Base-by-base conservation (phyloP, 139 green algal species). In the Chlamydomonas incerta region DNA sequence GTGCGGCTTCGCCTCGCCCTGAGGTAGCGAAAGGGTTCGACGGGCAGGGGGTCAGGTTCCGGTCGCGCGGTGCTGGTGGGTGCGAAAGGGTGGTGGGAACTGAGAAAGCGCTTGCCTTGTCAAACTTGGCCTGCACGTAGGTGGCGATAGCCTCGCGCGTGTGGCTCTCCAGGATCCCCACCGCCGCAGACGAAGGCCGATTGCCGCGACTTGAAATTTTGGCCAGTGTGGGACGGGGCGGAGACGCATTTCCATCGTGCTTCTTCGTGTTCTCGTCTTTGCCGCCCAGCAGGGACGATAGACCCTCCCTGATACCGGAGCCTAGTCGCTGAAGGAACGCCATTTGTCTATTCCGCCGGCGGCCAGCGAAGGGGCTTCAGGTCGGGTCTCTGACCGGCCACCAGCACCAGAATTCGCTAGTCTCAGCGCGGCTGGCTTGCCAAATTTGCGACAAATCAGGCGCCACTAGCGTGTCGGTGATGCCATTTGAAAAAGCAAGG, bases 1-100 rank as follows among this genome's bases (percentile, higher is more conserved):
- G 67, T 86, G 80, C 17, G 80, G 67, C 68, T 86, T 77, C 14
- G 34, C 34, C 67, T 85, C 65, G 47, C 79, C 79, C 79, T 85
- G 33, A n/a, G n/a, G n/a, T n/a, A n/a, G n/a, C n/a, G n/a, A n/a
- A n/a, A n/a, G n/a, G n/a, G n/a, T n/a, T n/a, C n/a, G n/a, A n/a
- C n/a, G n/a, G n/a, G n/a, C n/a, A n/a, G n/a, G n/a, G n/a, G n/a
- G n/a, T n/a, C n/a, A n/a, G n/a, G n/a, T n/a, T n/a, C n/a, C n/a
- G n/a, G 41, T 50, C 41, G 41, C 41, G 41, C 41, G 41, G 41
- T 50, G 41, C 18, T 5, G 55, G 55, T 29, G 20, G 55, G 21
- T 23, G 21, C 55, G 20, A 63, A 63, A 26, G 21, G 55, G 15
- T 2, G n/a, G 10, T 18, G 21, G 10, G 55, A 26, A 63, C 2